Conservation (phyloP, 257 asterid species). For the Salvia splendens region DNA sequence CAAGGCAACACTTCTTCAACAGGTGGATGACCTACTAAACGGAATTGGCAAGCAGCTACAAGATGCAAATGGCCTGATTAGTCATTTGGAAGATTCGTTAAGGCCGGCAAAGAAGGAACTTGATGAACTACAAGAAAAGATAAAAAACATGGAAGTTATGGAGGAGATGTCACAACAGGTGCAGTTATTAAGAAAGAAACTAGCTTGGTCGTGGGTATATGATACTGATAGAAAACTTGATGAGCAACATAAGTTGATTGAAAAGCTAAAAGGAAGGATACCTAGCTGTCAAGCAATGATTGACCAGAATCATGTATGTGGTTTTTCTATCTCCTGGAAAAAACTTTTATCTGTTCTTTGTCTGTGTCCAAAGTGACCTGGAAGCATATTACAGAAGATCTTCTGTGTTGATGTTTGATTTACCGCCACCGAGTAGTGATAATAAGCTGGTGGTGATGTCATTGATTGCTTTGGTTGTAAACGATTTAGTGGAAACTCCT, state of each 20-base stretch:
- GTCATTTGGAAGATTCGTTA: slow-evolving; percentile 69
- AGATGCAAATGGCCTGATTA: slow-evolving; percentile 64
- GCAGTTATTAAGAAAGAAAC: slow-evolving; percentile 65
- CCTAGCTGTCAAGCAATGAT: slow-evolving; percentile 69
- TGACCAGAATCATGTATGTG: slow-evolving; percentile 62
- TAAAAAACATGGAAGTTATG: slow-evolving; percentile 75
- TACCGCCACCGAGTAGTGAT: slow-evolving; percentile 15
- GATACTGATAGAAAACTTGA: slow-evolving; percentile 64
- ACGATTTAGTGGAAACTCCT: slow-evolving; percentile 24
- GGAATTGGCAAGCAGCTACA: slow-evolving; percentile 61
- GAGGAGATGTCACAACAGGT: slow-evolving; percentile 77
- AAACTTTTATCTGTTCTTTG: neutral
- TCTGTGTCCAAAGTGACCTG: slow-evolving; percentile 19
- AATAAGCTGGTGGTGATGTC: slow-evolving; percentile 23
- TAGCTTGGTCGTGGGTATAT: slow-evolving; percentile 96
- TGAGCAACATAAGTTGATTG: slow-evolving; percentile 50
- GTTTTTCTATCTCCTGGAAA: slow-evolving; percentile 21
- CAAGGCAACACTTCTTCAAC: slow-evolving; percentile 97
- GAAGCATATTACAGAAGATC: slow-evolving; percentile 13
- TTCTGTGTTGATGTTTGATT: slow-evolving; percentile 11
- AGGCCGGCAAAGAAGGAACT: slow-evolving; percentile 75
- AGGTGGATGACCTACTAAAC: slow-evolving; percentile 71
- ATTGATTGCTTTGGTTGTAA: slow-evolving; percentile 12
- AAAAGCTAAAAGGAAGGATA: slow-evolving; percentile 61
- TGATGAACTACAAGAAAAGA: slow-evolving; percentile 78